Percentiles rank a stretch among this genome's conserved stretches.
These are phyloP conservation scores for Cryphonectria naterciae DNA, from an alignment of 2,329 filamentous ascomycete genomes.

Conservation along the genomic window DNA sequence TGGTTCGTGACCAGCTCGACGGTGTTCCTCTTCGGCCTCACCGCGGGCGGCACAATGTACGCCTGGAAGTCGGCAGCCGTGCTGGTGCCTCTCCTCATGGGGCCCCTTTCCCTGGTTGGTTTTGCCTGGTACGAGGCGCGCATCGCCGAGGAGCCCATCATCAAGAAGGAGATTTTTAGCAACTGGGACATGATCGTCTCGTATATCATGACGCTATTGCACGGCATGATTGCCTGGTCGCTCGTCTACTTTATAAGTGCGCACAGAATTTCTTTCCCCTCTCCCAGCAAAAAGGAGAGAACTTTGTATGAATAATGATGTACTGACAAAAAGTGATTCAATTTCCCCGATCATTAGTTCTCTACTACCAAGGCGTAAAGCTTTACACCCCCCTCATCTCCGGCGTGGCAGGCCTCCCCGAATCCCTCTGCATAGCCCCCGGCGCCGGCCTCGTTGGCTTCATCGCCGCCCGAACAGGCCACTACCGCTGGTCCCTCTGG, in stretches of 20 bases:
- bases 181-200: conserved; percentile 51
- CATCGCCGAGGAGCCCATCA: conserved; percentile 54
- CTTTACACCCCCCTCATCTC: conserved; percentile 56
- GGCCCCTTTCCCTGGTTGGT: conserved; percentile 51
- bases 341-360: conserved; percentile 28
- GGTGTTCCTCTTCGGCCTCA: conserved; percentile 64
- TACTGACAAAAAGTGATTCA: background rate
- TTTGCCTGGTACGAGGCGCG: conserved; percentile 61
- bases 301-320: conserved; percentile 30
- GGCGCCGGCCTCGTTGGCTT: conserved; percentile 60
- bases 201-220: conserved; percentile 55
- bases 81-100: conserved; percentile 63
- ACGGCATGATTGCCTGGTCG: conserved; percentile 60
- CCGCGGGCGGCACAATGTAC: conserved; percentile 69
- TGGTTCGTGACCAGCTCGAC: conserved; percentile 64
- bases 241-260: conserved; percentile 59
- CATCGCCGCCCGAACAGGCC: conserved; percentile 57
- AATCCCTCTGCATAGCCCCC: conserved; percentile 67
- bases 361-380: conserved; percentile 57
- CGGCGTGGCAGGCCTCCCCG: conserved; percentile 61
- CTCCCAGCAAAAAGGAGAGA: background rate
- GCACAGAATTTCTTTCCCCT: background rate
- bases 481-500: conserved; percentile 65
- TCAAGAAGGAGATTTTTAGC: conserved; percentile 49
- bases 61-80: conserved; percentile 65